Percentiles rank a stretch among this genome's conserved stretches.
Evolutionary conservation across 2,329 filamentous ascomycete genomes (phyloP).

Genomic region (Aspergillus pseudoterreus): DNA sequence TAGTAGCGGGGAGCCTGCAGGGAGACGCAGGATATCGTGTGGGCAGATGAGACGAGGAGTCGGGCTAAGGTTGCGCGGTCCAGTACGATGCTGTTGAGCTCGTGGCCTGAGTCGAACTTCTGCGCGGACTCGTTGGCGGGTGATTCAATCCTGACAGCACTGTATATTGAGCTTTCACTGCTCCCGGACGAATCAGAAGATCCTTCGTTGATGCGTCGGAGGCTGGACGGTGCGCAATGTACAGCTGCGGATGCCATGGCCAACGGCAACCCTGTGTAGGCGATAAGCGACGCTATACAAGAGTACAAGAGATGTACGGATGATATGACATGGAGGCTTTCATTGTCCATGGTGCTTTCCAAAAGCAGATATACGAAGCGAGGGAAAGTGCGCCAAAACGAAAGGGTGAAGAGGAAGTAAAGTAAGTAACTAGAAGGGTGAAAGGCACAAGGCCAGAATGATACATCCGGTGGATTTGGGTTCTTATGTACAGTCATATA

Average conservation of each 20-base stretch:
- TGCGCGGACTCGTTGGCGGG: slow-evolving; percentile 17
- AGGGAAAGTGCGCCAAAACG: not conserved
- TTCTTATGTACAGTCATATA: slow-evolving; percentile 7
- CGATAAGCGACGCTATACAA: not conserved
- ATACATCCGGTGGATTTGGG: not conserved
- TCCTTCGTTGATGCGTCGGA: not conserved
- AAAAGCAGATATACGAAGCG: not conserved
- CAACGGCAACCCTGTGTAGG: too few species aligned
- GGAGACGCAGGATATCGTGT: not conserved
- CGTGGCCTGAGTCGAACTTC: slow-evolving; percentile 4
- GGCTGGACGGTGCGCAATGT: not conserved
- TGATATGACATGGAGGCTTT: not conserved
- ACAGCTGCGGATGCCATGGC: not conserved
- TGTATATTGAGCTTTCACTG: slow-evolving; percentile 36
- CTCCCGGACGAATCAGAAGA: slow-evolving; percentile 29
- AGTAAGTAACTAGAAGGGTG: not conserved
- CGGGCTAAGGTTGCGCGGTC: slow-evolving; percentile 27
- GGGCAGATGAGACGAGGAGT: slow-evolving; percentile 18
- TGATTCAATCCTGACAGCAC: slow-evolving; percentile 32
- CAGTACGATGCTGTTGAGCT: slow-evolving; percentile 15
- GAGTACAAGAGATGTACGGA: not conserved
- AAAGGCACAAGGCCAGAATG: not conserved
- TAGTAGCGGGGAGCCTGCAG: not conserved
- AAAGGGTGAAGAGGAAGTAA: not conserved
- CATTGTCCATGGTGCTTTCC: slow-evolving; percentile 1